A percentile compares a stretch with the other conserved stretches of the same genome.
These are phyloP conservation scores for Chlamydomonas incerta DNA, from an alignment of 139 green algal species.

Conservation along the genomic window DNA sequence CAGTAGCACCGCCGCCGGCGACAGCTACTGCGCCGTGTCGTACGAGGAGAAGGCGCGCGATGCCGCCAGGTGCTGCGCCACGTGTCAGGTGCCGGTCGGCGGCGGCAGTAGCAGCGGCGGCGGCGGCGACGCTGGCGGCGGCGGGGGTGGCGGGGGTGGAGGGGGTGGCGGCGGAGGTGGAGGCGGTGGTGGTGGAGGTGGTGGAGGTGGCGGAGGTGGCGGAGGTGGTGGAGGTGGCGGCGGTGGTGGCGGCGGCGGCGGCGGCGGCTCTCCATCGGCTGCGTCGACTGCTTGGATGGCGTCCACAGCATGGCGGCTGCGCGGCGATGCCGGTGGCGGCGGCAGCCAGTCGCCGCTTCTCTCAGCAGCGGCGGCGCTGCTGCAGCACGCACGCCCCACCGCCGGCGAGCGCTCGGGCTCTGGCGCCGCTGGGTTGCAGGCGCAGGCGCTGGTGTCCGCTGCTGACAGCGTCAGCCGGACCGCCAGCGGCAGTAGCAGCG, in stretches of 20 bases:
- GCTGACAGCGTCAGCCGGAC: no score
- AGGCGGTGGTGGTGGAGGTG: background rate
- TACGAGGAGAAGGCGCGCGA: conserved; percentile 12
- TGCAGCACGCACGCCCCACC: no score
- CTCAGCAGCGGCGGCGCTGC: no score
- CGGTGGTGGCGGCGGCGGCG: background rate
- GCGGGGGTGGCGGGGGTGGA: background rate
- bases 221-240: background rate
- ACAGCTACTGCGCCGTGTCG: conserved; percentile 30
- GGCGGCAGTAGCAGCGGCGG: background rate
- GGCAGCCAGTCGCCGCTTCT: no score
- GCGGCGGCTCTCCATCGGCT: background rate
- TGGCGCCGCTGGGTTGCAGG: no score
- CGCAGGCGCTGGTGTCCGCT: no score
- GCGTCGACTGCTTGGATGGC: no score
- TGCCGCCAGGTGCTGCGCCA: conserved; percentile 5
- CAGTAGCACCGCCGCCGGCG: background rate
- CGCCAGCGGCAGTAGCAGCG: no score
- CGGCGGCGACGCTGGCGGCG: background rate
- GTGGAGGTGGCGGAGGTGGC: background rate
- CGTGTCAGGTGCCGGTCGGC: conserved; percentile 33
- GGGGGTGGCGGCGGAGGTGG: background rate
- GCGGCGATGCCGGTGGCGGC: background rate
- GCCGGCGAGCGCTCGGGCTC: no score
- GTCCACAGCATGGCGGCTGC: background rate